Base-by-base conservation (phyloP, 345 rosid species). In the Brassica cretica region DNA sequence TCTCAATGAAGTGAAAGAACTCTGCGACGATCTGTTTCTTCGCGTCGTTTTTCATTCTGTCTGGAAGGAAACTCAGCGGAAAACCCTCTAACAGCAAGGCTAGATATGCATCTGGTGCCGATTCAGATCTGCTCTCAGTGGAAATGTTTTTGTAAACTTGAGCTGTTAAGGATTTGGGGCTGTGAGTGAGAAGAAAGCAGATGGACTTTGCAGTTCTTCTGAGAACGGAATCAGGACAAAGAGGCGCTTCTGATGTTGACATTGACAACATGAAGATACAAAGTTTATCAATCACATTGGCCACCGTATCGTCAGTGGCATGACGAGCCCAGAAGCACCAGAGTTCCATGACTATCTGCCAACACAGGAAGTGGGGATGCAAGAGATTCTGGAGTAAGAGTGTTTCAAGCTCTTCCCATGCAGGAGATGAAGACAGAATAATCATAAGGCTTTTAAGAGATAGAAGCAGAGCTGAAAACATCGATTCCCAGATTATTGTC, bases 311-410 rank as follows among this genome's bases (percentile, higher is more conserved):
- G 19, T 59, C 77, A 72, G 87, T 87, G 84, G 91, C 89, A 81
- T 89, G 81, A 39, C 91, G 85, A 74, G 85, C 74, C 83, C 89
- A 72, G 78, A 94, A 95, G 87, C 97, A 85, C 93, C 91, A 90
- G 51, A 95, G 90, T 73, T 95, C 99, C 87, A 82, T 70, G 29
- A 90, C 81, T 67, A 89, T 85, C 84, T 95, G 96, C 86, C 86
- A 83, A 77, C 99, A 93, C 74, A 91, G 87, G 78, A 83, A 83
- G 81, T 95, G 94, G 58, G 97, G 96, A 82, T 95, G 97, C 80
- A 89, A 86, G 71, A 95, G 82, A 85, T 91, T 95, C 60, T 88
- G 87, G 33, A 91, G 81, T 79, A 95, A 78, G 84, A 91, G 89
- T 82, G 78, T 81, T 65, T 81, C 84, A 35, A 93, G 10, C 59